Conservation (phyloP, 2,329 filamentous ascomycete species). For the Cytospora paraplurivora region DNA sequence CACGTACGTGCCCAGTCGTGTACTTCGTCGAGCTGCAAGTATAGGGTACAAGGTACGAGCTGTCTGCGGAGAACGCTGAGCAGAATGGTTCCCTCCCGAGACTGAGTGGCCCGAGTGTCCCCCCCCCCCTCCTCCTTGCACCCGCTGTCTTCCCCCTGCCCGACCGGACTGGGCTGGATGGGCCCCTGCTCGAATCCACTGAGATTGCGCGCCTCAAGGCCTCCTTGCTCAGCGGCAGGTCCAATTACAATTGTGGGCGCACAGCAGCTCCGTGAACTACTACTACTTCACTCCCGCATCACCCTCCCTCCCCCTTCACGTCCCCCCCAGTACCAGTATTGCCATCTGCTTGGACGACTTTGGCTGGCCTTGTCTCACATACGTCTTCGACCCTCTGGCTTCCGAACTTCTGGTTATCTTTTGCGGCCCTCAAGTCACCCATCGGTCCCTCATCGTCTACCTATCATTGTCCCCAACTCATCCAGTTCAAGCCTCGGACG, state of each 20-base stretch:
- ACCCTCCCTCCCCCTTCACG: slow-evolving; percentile 24
- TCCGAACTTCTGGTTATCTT: slow-evolving; percentile 17
- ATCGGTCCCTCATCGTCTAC: slow-evolving; percentile 15
- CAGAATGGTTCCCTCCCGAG: slow-evolving; percentile 17
- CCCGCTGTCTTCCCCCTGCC: slow-evolving; percentile 29
- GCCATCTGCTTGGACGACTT: slow-evolving; percentile 26
- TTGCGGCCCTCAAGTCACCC: slow-evolving; percentile 11
- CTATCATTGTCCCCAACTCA: slow-evolving; percentile 5
- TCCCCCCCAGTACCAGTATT: slow-evolving; percentile 15
- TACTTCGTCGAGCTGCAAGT: slow-evolving; percentile 15
- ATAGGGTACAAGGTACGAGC: slow-evolving; percentile 12
- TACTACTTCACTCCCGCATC: slow-evolving; percentile 29
- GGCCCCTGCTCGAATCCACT: slow-evolving; percentile 25
- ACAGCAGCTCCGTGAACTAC: slow-evolving; percentile 19
- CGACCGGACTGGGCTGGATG: slow-evolving; percentile 25
- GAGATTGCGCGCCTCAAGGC: slow-evolving; percentile 25
- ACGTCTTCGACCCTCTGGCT: slow-evolving; percentile 19
- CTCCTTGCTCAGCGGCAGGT: slow-evolving; percentile 24
- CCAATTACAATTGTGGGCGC: slow-evolving; percentile 26
- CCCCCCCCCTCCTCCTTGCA: slow-evolving; percentile 26
- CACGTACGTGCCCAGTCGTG: neutral
- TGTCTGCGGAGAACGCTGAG: slow-evolving; percentile 6
- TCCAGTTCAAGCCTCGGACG: neutral
- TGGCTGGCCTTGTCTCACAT: slow-evolving; percentile 27
- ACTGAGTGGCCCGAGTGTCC: slow-evolving; percentile 18